Percentiles rank a stretch among this genome's conserved stretches.
phyloP scores from a whole-genome alignment of 768 basidiomycete species.

The Pleurotus sapidus region DNA sequence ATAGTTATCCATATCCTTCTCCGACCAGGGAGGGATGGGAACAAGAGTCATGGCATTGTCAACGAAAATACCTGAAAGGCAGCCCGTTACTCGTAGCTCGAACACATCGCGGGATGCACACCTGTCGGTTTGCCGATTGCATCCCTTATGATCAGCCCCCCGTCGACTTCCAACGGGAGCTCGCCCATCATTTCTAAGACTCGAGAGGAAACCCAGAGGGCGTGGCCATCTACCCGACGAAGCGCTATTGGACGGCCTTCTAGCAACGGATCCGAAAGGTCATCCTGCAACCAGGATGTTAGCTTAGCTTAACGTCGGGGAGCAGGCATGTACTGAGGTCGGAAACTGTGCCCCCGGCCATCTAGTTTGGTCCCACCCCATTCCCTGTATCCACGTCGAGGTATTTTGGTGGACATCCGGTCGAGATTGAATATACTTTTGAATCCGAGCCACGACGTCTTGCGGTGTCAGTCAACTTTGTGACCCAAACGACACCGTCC shows the following conservation, averaged over 20 bases:
- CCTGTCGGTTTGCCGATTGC: slow-evolving; percentile 66
- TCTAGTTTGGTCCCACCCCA: slow-evolving; percentile 93
- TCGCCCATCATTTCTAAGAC: slow-evolving; percentile 63
- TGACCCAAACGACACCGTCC: neutral
- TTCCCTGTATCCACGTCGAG: slow-evolving; percentile 73
- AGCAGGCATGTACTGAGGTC: slow-evolving; percentile 49
- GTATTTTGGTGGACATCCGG: slow-evolving; percentile 53
- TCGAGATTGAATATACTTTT: slow-evolving; percentile 52
- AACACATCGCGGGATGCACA: slow-evolving; percentile 14
- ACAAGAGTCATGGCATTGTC: slow-evolving; percentile 88
- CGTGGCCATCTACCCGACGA: slow-evolving; percentile 79
- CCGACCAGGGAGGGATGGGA: slow-evolving; percentile 59
- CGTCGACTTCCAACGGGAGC: slow-evolving; percentile 62
- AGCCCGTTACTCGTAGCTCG: neutral
- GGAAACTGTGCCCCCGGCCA: slow-evolving; percentile 69
- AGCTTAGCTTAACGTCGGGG: neutral
- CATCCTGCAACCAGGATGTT: slow-evolving; percentile 42
- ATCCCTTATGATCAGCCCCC: slow-evolving; percentile 74
- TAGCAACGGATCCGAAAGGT: slow-evolving; percentile 74
- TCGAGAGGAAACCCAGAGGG: slow-evolving; percentile 78
- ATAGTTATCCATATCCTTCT: slow-evolving; percentile 54
- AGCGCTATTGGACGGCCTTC: slow-evolving; percentile 70
- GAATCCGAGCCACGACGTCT: slow-evolving; percentile 67
- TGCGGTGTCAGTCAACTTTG: neutral
- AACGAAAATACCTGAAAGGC: slow-evolving; percentile 60